phyloP scores from a whole-genome alignment of 768 basidiomycete species.

The Kwoniella dejecticola region DNA sequence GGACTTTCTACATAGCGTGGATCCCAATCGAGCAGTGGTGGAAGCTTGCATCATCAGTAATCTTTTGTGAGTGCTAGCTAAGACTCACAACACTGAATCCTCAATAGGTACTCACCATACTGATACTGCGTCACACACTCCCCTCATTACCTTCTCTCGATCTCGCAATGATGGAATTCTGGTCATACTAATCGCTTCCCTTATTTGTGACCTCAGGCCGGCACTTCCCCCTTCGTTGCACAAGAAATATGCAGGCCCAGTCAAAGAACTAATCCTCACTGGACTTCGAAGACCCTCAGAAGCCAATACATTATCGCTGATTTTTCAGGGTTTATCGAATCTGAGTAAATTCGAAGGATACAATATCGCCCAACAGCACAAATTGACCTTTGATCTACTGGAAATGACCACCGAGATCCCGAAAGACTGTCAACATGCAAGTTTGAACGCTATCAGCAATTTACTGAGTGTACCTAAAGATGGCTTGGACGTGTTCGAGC shows the following conservation, averaged over 20 bases:
- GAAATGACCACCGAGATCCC: constrained; percentile 47
- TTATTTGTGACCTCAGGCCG: too few species aligned
- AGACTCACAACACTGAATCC: too few species aligned
- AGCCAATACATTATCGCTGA: constrained; percentile 33
- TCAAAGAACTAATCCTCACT: constrained; percentile 44
- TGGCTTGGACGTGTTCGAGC: constrained; percentile 38
- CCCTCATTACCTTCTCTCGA: too few species aligned
- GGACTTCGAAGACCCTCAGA: constrained; percentile 33
- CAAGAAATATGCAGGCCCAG: constrained; percentile 46
- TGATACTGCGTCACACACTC: too few species aligned
- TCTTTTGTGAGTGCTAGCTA: constrained; percentile 29
- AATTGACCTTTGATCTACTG: constrained; percentile 38
- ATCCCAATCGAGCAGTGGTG: constrained; percentile 41
- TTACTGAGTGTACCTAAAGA: constrained; percentile 40
- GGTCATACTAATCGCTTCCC: too few species aligned
- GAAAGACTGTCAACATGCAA: constrained; percentile 48
- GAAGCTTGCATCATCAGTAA: constrained; percentile 52
- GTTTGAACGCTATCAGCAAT: constrained; percentile 42
- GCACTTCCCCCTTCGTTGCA: constrained; percentile 41
- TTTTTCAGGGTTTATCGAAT: constrained; percentile 47
- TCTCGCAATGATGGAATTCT: too few species aligned
- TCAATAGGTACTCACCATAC: too few species aligned
- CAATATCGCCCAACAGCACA: constrained; percentile 28
- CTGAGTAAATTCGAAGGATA: constrained; percentile 44
- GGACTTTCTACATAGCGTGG: constrained; percentile 42